Evolutionary conservation across 2,329 filamentous ascomycete species (phyloP).

Genomic region (Aureobasidium subglaciale): DNA sequence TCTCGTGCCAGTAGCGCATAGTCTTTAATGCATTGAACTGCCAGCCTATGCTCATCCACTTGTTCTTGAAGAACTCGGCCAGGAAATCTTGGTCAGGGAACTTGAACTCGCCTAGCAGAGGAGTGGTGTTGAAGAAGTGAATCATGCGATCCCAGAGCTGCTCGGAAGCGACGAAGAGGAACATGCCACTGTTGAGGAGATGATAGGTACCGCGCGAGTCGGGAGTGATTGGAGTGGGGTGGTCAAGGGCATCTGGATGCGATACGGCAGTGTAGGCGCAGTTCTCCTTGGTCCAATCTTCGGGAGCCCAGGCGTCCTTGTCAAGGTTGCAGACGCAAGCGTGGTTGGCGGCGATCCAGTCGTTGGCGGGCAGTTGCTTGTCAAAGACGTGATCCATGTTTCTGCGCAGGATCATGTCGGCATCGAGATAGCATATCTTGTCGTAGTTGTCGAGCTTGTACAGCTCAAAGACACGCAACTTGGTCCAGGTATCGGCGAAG

Average conservation of each 20-base stretch:
- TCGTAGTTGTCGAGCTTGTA: slow-evolving; percentile 29
- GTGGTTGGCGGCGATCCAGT: slow-evolving; percentile 44
- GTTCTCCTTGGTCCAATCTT: slow-evolving; percentile 42
- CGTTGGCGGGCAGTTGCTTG: slow-evolving; percentile 28
- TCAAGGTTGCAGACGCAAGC: slow-evolving; percentile 49
- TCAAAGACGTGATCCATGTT: slow-evolving; percentile 43
- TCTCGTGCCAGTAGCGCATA: slow-evolving; percentile 46
- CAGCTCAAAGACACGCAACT: slow-evolving; percentile 47
- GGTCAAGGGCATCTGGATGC: slow-evolving; percentile 30
- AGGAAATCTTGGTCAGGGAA: slow-evolving; percentile 51
- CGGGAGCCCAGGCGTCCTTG: slow-evolving; percentile 43
- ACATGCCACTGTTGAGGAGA: slow-evolving; percentile 46
- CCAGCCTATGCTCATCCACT: slow-evolving; percentile 42
- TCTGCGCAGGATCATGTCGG: slow-evolving; percentile 43
- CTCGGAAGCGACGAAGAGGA: slow-evolving; percentile 41
- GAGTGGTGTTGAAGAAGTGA: slow-evolving; percentile 33
- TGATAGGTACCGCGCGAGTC: slow-evolving; percentile 33
- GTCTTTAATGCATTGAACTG: slow-evolving; percentile 49
- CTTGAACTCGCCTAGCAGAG: slow-evolving; percentile 37
- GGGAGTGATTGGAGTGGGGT: slow-evolving; percentile 29
- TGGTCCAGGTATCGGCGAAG: slow-evolving; percentile 50
- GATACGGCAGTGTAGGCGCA: slow-evolving; percentile 41
- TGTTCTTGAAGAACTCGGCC: slow-evolving; percentile 40
- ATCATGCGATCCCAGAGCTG: slow-evolving; percentile 36
- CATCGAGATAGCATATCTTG: slow-evolving; percentile 45